phyloP scores from a whole-genome alignment of 2,329 filamentous ascomycete genomes.

The Xylariales sp. region DNA sequence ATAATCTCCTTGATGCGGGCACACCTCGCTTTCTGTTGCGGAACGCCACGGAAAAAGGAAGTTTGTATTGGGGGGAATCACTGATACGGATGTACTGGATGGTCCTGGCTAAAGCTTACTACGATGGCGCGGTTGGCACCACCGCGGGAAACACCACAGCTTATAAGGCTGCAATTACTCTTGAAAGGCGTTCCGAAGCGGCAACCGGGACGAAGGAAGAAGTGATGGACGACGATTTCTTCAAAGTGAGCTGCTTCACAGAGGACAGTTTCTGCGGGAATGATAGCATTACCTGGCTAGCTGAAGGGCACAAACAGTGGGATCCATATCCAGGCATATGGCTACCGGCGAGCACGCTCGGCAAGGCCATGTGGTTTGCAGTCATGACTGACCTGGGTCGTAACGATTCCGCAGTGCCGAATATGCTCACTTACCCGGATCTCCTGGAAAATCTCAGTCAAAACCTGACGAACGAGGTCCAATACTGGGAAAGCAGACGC shows the following conservation, averaged over 20 bases:
- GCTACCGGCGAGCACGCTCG: slow-evolving; percentile 7
- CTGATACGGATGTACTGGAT: slow-evolving; percentile 10
- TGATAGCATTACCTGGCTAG: slow-evolving; percentile 8
- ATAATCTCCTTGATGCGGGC: slow-evolving; percentile 10
- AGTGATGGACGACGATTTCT: slow-evolving; percentile 12
- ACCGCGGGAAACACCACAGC: neutral
- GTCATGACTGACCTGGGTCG: slow-evolving; percentile 14
- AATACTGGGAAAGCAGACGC: slow-evolving; percentile 1
- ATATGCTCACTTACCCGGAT: slow-evolving; percentile 13
- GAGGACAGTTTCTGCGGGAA: slow-evolving; percentile 5
- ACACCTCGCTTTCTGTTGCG: slow-evolving; percentile 10
- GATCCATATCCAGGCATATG: slow-evolving; percentile 12
- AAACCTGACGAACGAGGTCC: slow-evolving; percentile 14
- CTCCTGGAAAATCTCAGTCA: slow-evolving; percentile 14
- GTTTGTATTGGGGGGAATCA: slow-evolving; percentile 14
- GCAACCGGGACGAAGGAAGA: slow-evolving; percentile 9
- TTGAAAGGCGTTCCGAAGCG: neutral
- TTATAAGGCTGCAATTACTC: slow-evolving; percentile 1
- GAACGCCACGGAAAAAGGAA: slow-evolving; percentile 8
- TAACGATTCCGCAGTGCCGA: slow-evolving; percentile 10
- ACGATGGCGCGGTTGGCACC: neutral
- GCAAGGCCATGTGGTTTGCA: slow-evolving; percentile 15
- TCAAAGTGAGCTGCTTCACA: slow-evolving; percentile 11
- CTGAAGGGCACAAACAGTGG: neutral
- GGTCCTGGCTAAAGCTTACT: slow-evolving; percentile 6